Conservation (phyloP, 805 yeast genomes). For the Zygotorulaspora chibaensis region DNA sequence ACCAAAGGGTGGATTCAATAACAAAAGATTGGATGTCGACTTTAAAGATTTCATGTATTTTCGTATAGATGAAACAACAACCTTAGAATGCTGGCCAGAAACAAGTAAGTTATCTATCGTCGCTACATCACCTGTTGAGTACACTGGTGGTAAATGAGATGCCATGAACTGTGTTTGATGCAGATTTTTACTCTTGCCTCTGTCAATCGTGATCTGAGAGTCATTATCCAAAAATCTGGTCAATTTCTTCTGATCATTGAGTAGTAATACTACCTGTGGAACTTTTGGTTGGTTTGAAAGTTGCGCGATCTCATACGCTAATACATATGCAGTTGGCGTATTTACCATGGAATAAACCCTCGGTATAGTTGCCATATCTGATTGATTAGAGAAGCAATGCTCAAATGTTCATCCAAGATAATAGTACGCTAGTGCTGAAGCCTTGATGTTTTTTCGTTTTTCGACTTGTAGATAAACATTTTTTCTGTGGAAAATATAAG, state of each 20-base stretch:
- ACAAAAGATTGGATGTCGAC: constrained; percentile 49
- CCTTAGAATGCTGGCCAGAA: constrained; percentile 54
- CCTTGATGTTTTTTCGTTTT: constrained; percentile 1
- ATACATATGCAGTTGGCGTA: constrained; percentile 34
- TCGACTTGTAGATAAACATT: neutral
- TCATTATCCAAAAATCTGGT: constrained; percentile 40
- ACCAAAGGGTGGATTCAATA: constrained; percentile 75
- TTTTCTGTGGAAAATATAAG: neutral
- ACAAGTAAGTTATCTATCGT: constrained; percentile 52
- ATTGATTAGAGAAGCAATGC: neutral
- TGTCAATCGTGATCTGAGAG: constrained; percentile 34
- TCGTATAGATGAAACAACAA: constrained; percentile 47
- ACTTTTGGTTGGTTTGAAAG: constrained; percentile 37
- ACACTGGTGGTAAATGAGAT: constrained; percentile 30
- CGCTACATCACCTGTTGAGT: constrained; percentile 31
- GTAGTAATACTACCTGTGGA: constrained; percentile 41
- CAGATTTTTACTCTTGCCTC: constrained; percentile 19
- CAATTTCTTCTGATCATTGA: constrained; percentile 41
- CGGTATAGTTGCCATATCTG: constrained; percentile 25
- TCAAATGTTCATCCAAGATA: neutral
- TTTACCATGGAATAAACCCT: constrained; percentile 44
- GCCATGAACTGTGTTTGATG: constrained; percentile 30
- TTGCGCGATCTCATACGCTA: constrained; percentile 46
- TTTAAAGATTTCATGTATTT: constrained; percentile 43
- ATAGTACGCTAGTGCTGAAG: neutral